Percentiles rank a stretch among this genome's conserved stretches.
Conservation (phyloP, 2,329 filamentous ascomycete species). For the Dendryphion nanum region DNA sequence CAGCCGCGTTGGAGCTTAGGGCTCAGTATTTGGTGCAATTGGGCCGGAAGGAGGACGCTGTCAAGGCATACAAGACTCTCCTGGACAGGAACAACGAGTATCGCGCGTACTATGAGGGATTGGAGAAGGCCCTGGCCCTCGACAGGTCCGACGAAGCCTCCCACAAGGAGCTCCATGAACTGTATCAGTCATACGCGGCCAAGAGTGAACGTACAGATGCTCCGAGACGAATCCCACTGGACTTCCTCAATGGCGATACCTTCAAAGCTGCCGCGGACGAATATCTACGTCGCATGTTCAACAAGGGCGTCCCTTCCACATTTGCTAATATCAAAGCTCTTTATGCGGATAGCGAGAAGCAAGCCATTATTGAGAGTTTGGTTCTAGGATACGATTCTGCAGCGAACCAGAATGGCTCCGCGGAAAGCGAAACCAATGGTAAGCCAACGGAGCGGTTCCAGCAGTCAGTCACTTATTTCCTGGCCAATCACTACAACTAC, state of each 20-base stretch:
- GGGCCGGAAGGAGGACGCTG: slow-evolving; percentile 74
- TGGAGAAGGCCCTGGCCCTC: slow-evolving; percentile 69
- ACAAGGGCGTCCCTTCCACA: slow-evolving; percentile 90
- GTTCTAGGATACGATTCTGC: slow-evolving; percentile 75
- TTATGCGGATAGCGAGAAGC: slow-evolving; percentile 76
- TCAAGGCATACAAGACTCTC: slow-evolving; percentile 74
- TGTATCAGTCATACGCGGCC: slow-evolving; percentile 80
- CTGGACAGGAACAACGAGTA: slow-evolving; percentile 87
- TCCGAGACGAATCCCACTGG: slow-evolving; percentile 78
- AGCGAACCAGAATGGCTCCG: slow-evolving; percentile 51
- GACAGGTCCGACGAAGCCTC: slow-evolving; percentile 59
- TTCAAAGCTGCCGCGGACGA: slow-evolving; percentile 75
- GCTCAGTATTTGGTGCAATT: slow-evolving; percentile 82
- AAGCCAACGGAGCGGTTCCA: slow-evolving; percentile 62
- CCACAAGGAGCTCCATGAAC: slow-evolving; percentile 67
- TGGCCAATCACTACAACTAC: slow-evolving; percentile 97
- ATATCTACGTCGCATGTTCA: slow-evolving; percentile 81
- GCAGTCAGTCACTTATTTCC: slow-evolving; percentile 82
- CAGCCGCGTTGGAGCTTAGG: slow-evolving; percentile 80
- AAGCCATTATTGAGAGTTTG: slow-evolving; percentile 69
- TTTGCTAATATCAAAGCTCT: slow-evolving; percentile 96
- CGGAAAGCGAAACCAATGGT: slow-evolving; percentile 50
- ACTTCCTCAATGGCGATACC: slow-evolving; percentile 81
- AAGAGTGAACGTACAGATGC: slow-evolving; percentile 84
- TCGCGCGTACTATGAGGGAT: slow-evolving; percentile 77